phyloP scores from a whole-genome alignment of 225 moss, liverwort and hornwort genomes.

The Marchantia polymorpha region DNA sequence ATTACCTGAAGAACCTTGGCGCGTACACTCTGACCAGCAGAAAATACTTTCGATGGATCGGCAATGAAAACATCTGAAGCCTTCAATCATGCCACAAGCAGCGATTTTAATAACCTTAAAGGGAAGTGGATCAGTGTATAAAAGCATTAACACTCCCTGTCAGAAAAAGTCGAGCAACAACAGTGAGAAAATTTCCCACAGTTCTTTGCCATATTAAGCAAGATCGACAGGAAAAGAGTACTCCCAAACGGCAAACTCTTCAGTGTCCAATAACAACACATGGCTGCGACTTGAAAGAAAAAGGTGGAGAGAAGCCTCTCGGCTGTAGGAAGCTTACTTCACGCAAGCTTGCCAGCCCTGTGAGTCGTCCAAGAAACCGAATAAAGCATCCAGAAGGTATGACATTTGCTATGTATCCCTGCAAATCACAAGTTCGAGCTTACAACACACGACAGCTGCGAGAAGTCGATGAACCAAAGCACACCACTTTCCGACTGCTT shows the following conservation, averaged over 20 bases:
- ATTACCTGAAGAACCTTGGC: slow-evolving; percentile 83
- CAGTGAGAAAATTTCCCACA: too few species aligned
- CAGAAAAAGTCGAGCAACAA: neutral
- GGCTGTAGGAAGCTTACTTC: slow-evolving; percentile 42
- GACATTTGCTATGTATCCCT: slow-evolving; percentile 76
- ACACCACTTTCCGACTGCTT: too few species aligned
- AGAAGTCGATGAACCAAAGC: too few species aligned
- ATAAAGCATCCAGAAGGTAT: slow-evolving; percentile 79
- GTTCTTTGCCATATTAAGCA: neutral
- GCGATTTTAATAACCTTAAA: neutral
- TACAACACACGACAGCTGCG: too few species aligned
- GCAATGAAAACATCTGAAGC: slow-evolving; percentile 82
- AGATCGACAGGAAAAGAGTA: neutral
- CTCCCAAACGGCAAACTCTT: neutral
- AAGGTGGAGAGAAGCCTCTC: neutral
- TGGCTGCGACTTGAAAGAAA: too few species aligned
- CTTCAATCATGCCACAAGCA: slow-evolving; percentile 35
- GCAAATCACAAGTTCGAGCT: slow-evolving; percentile 4
- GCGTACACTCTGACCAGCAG: slow-evolving; percentile 87
- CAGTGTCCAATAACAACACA: neutral
- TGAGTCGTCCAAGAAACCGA: slow-evolving; percentile 72
- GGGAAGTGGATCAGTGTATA: neutral
- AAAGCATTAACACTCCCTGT: neutral
- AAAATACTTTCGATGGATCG: slow-evolving; percentile 66
- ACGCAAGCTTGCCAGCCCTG: slow-evolving; percentile 67